Evolutionary conservation across 495 filamentous ascomycete genomes (phyloP), one percentile per base, ranked within the genome.

Genomic region (Cairneyella variabilis): DNA sequence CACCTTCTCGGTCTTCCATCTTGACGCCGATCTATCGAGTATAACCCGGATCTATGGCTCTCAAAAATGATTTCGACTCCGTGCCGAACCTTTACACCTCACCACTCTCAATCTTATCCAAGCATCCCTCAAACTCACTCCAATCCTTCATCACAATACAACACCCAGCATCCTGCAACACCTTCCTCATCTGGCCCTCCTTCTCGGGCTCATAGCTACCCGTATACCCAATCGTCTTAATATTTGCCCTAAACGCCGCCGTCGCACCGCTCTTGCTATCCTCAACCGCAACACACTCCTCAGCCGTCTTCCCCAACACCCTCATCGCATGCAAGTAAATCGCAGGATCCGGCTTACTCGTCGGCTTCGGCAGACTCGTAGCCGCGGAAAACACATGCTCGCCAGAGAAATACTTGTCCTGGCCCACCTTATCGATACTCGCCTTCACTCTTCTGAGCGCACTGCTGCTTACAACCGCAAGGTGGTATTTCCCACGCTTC

Each of bases 261-360:
- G 87, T 79, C 20, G 89, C 84, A 53, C 91, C 91, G 53, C 83
- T 89, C 78, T 86, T 90, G 75, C 85, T 90, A 71, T 96, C 91
- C 76, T 97, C 91, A 42, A 97, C 77, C 3, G 91, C 83, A 26
- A 97, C 80, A 48, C 83, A 86, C 76, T 95, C 87, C 23, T 75
- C 77, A 8, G 89, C 74, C 66, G 79, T 82, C 72, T 86, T 86
- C 51, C 84, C 85, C 49, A 95, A 72, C 64, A 79, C 70, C 69
- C 93, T 68, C 66, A 89, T 84, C 12, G 91, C 88, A 66, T 86
- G 77, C 56, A 90, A 71, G 71, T 97, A 97, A 73, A 97, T 89
- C 48, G 91, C 90, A 21, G 91, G 91, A 69, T 97, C 87, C 36
- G 91, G 91, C 81, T 97, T 97, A 67, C 80, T 87, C 22, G 89